Percentiles rank a stretch among this genome's conserved stretches.
These are phyloP conservation scores for Polytrichum commune DNA, from an alignment of 225 moss, liverwort and hornwort species.

Conservation along the genomic window DNA sequence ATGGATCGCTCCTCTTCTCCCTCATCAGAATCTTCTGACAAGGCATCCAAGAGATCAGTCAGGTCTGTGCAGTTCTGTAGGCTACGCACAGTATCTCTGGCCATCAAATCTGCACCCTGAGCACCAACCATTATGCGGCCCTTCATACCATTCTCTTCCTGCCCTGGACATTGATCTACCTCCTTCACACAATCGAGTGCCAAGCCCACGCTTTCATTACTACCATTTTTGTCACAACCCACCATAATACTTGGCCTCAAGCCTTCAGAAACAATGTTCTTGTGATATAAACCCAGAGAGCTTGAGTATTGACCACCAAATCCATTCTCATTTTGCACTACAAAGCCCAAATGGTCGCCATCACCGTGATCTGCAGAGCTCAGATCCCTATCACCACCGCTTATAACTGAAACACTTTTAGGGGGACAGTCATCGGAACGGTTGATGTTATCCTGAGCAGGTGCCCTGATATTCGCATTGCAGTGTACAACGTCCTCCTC, in stretches of 20 bases:
- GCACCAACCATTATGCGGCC: background rate
- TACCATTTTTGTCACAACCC: too few species aligned
- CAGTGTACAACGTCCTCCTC: too few species aligned
- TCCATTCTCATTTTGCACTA: too few species aligned
- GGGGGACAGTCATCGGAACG: background rate
- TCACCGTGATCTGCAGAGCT: background rate
- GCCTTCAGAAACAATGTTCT: too few species aligned
- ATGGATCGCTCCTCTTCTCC: too few species aligned
- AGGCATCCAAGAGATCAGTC: slow-evolving; percentile 29
- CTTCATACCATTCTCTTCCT: background rate
- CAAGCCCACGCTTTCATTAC: background rate
- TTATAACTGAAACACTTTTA: background rate
- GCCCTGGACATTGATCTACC: background rate
- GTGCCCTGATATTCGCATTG: background rate
- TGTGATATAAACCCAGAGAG: too few species aligned
- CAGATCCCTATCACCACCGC: background rate
- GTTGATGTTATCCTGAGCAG: background rate
- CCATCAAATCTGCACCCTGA: background rate
- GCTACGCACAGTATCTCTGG: background rate
- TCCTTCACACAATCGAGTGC: background rate
- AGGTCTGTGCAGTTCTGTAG: slow-evolving; percentile 24
- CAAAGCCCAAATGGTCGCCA: too few species aligned
- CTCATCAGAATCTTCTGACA: slow-evolving; percentile 19
- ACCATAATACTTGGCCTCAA: too few species aligned
- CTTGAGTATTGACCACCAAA: too few species aligned